phyloP scores from a whole-genome alignment of 2,329 filamentous ascomycete species.

The Colletotrichum sp. region DNA sequence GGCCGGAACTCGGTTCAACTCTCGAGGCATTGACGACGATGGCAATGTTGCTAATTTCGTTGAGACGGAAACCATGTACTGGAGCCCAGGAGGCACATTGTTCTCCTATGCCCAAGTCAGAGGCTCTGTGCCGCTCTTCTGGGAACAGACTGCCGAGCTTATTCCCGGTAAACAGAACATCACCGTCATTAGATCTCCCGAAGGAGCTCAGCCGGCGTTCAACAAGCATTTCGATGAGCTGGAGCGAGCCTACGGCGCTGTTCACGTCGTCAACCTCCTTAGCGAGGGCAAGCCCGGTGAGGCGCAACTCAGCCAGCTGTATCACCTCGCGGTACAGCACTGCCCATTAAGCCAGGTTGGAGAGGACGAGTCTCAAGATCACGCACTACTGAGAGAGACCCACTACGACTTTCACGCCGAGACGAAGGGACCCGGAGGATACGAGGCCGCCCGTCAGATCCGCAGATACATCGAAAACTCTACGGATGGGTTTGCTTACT shows the following conservation, averaged over 20 bases:
- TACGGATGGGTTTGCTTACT: constrained; percentile 91
- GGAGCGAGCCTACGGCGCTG: constrained; percentile 83
- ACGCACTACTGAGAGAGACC: constrained; percentile 78
- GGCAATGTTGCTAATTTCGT: constrained; percentile 98
- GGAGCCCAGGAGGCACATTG: constrained; percentile 76
- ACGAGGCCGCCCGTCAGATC: constrained; percentile 89
- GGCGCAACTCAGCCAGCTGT: constrained; percentile 80
- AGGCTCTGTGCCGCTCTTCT: constrained; percentile 94
- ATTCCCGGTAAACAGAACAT: constrained; percentile 96
- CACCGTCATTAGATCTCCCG: constrained; percentile 82
- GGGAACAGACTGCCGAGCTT: constrained; percentile 90
- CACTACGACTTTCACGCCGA: constrained; percentile 98
- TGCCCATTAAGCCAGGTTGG: constrained; percentile 71
- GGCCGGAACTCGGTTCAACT: constrained; percentile 95
- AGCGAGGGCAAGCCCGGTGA: constrained; percentile 89
- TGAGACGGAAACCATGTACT: constrained; percentile 95
- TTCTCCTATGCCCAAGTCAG: constrained; percentile 95
- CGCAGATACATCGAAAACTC: constrained; percentile 78
- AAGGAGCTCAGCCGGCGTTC: constrained; percentile 93
- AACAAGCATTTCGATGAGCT: constrained; percentile 93
- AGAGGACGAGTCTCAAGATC: constrained; percentile 64
- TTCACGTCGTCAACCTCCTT: constrained; percentile 94
- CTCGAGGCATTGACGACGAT: constrained; percentile 96
- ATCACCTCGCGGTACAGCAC: constrained; percentile 76
- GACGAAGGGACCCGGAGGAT: constrained; percentile 83